Evolutionary conservation across 2,329 filamentous ascomycete genomes (phyloP).

Genomic region (Ophiobolus disseminans): DNA sequence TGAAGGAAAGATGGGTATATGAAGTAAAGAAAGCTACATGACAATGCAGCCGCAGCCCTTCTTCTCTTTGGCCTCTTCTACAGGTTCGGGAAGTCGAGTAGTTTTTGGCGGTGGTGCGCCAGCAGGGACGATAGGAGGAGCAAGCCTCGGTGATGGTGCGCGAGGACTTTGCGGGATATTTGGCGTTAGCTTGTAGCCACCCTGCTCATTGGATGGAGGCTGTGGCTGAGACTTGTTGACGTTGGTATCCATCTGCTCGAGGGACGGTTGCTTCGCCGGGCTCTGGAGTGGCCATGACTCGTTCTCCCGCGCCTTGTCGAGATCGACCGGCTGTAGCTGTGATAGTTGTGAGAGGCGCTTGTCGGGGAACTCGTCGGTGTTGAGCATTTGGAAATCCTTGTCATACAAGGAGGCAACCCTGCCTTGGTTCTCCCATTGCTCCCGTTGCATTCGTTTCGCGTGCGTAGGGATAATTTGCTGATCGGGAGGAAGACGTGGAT

Average conservation of each 20-base stretch:
- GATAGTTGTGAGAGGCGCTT: conserved; percentile 45
- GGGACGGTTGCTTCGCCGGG: conserved; percentile 33
- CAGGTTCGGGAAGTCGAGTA: conserved; percentile 61
- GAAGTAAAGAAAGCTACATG: conserved; percentile 62
- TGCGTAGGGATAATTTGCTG: conserved; percentile 96
- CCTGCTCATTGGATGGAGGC: conserved; percentile 50
- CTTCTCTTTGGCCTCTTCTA: conserved; percentile 64
- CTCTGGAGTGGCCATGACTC: conserved; percentile 47
- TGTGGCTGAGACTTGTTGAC: conserved; percentile 22
- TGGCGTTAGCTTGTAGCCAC: conserved; percentile 57
- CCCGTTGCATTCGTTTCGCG: conserved; percentile 87
- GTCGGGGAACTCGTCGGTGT: conserved; percentile 61
- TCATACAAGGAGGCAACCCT: conserved; percentile 86
- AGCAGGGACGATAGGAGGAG: conserved; percentile 26
- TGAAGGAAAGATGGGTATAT: conserved; percentile 37
- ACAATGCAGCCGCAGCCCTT: conserved; percentile 75
- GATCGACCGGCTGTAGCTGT: conserved; percentile 38
- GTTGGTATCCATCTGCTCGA: conserved; percentile 32
- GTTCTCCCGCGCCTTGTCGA: conserved; percentile 37
- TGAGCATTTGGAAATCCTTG: conserved; percentile 83
- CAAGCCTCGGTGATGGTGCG: conserved; percentile 35
- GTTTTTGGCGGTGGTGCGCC: conserved; percentile 46
- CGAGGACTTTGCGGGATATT: conserved; percentile 48
- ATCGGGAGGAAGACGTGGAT: conserved; percentile 90
- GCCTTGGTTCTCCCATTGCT: conserved; percentile 93